phyloP scores from a whole-genome alignment of 2,329 filamentous ascomycete genomes.

The Apiospora marii region DNA sequence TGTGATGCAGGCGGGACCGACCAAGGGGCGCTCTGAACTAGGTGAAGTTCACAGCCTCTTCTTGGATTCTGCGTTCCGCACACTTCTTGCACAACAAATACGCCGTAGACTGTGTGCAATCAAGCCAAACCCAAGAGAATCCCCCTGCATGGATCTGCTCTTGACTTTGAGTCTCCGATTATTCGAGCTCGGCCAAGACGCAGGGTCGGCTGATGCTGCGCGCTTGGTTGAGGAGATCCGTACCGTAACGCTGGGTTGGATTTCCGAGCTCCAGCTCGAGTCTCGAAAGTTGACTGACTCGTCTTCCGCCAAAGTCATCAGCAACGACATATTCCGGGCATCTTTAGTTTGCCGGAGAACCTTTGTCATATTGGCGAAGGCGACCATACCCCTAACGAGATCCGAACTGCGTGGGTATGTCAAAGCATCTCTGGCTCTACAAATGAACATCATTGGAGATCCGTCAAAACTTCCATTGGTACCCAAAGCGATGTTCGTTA shows the following conservation, averaged over 20 bases:
- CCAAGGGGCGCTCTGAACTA: constrained; percentile 36
- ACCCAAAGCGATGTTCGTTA: constrained; percentile 50
- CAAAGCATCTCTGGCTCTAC: constrained; percentile 44
- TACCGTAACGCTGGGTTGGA: constrained; percentile 57
- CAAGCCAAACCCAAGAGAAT: constrained; percentile 65
- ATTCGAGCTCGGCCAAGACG: constrained; percentile 29
- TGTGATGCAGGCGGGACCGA: constrained; percentile 63
- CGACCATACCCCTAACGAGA: constrained; percentile 26
- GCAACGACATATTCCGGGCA: constrained; percentile 59
- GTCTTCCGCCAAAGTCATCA: constrained; percentile 46
- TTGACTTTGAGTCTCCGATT: constrained; percentile 58
- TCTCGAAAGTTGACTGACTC: constrained; percentile 47
- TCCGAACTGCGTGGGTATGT: constrained; percentile 36
- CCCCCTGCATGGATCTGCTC: constrained; percentile 63
- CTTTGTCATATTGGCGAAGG: constrained; percentile 29
- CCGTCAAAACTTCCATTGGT: constrained; percentile 42
- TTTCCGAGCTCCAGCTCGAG: constrained; percentile 52
- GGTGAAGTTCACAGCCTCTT: constrained; percentile 60
- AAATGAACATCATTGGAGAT: constrained; percentile 53
- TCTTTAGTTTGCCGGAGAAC: constrained; percentile 59
- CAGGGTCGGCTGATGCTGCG: background rate
- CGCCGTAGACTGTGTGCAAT: constrained; percentile 52
- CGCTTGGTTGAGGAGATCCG: constrained; percentile 52
- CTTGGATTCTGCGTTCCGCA: constrained; percentile 56
- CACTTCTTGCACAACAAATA: constrained; percentile 56